Percentiles rank a stretch among this genome's conserved stretches.
phyloP scores from a whole-genome alignment of 2,329 filamentous ascomycete genomes.

The Coniosporium uncinatum region DNA sequence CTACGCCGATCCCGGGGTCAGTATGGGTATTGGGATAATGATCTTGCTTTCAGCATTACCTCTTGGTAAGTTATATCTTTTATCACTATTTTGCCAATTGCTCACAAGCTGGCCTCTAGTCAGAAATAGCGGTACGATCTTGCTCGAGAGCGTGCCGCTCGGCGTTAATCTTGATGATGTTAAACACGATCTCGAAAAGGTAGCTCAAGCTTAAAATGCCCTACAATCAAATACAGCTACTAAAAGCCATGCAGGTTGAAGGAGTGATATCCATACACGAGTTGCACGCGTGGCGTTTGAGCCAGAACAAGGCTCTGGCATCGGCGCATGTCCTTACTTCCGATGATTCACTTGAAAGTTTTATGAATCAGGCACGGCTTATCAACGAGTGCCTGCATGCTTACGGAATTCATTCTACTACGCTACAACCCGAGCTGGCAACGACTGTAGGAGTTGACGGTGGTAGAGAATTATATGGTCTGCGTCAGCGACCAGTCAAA shows the following conservation, averaged over 20 bases:
- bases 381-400: conserved; percentile 66
- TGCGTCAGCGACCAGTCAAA: background rate
- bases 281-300: conserved; percentile 68
- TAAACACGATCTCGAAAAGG: conserved; percentile 62
- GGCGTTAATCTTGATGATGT: conserved; percentile 57
- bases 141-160: conserved; percentile 60
- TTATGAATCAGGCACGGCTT: conserved; percentile 54
- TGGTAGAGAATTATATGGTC: background rate
- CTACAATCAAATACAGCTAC: background rate
- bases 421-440: conserved; percentile 64
- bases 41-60: conserved; percentile 61
- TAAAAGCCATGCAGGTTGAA: conserved; percentile 42
- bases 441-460: conserved; percentile 7
- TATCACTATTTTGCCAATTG: too few relatives aligned
- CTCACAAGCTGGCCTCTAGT: too few relatives aligned
- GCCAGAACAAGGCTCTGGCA: conserved; percentile 64
- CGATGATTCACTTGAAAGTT: conserved; percentile 48
- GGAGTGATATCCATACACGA: conserved; percentile 65
- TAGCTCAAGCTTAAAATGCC: too few relatives aligned
- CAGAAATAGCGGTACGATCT: conserved; percentile 48
- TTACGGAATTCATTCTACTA: conserved; percentile 68
- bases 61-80: conserved; percentile 41
- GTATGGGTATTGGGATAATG: conserved; percentile 67
- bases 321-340: conserved; percentile 63
- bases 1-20: conserved; percentile 68